These are phyloP conservation scores for Metschnikowia lachancei DNA, from an alignment of 805 yeast genomes.

Conservation along the genomic window DNA sequence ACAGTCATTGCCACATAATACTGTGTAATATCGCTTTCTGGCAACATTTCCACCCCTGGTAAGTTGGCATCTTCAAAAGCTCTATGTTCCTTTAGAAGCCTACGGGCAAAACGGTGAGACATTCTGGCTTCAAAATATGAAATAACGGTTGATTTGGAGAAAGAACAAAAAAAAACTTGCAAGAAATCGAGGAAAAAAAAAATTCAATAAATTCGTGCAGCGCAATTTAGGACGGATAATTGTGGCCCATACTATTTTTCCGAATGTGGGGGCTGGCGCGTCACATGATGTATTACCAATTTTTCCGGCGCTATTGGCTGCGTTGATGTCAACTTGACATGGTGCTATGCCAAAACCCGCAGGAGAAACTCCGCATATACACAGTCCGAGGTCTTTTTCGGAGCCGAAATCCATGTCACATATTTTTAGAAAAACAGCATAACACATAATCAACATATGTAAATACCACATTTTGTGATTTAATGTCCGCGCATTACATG, in stretches of 20 bases:
- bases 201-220: not conserved
- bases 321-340: not conserved
- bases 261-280: conserved; percentile 6
- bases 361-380: too few relatives aligned
- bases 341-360: too few relatives aligned
- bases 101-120: conserved; percentile 18
- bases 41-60: conserved; percentile 13
- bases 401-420: not conserved
- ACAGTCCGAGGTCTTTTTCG: too few relatives aligned
- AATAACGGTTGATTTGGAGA: not conserved
- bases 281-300: conserved; percentile 5
- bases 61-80: conserved; percentile 6
- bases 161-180: not conserved
- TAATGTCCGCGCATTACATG: too few relatives aligned
- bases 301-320: conserved; percentile 10
- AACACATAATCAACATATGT: too few relatives aligned
- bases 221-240: conserved; percentile 4
- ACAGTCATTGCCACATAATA: conserved; percentile 11
- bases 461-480: too few relatives aligned
- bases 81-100: conserved; percentile 17
- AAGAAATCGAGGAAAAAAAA: not conserved
- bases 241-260: conserved; percentile 10
- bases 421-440: too few relatives aligned
- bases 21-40: conserved; percentile 12
- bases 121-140: not conserved